Evolutionary conservation across 2,329 filamentous ascomycete genomes (phyloP).

Genomic region (Phoma sp.): DNA sequence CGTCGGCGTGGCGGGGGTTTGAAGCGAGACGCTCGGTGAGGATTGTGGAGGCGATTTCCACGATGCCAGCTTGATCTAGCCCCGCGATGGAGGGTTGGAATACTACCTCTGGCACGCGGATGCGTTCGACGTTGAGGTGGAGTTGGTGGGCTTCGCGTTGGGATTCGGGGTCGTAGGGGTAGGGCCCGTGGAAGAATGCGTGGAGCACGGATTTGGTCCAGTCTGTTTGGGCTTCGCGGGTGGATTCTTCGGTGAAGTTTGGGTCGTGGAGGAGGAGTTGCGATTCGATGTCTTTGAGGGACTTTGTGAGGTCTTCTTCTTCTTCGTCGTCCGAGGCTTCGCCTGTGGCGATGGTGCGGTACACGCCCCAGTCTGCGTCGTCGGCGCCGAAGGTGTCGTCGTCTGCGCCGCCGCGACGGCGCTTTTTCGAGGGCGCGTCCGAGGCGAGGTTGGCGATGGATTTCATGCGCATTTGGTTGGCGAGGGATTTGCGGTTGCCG

Average conservation of each 20-base stretch:
- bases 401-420: conserved; percentile 83
- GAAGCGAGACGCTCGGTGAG: conserved; percentile 78
- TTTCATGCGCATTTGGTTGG: conserved; percentile 98
- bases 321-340: conserved; percentile 86
- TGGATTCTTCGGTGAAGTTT: conserved; percentile 89
- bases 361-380: conserved; percentile 97
- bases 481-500: conserved; percentile 94
- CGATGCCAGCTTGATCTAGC: conserved; percentile 88
- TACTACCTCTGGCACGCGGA: conserved; percentile 90
- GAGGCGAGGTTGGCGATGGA: conserved; percentile 94
- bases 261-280: conserved; percentile 88
- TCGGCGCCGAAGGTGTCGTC: conserved; percentile 97
- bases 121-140: conserved; percentile 95
- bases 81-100: conserved; percentile 94
- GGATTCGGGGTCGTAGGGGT: conserved; percentile 81
- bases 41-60: conserved; percentile 92
- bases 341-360: conserved; percentile 88
- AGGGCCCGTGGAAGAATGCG: conserved; percentile 86
- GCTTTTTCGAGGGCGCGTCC: conserved; percentile 82
- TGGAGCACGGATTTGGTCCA: conserved; percentile 94
- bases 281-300: conserved; percentile 78
- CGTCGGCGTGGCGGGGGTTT: conserved; percentile 66
- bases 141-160: conserved; percentile 85
- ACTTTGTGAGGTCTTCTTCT: conserved; percentile 81
- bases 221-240: conserved; percentile 88